Percentiles rank a stretch among this genome's conserved stretches.
Conservation (phyloP, 75 land plant species). For the Cryptomeria japonica region DNA sequence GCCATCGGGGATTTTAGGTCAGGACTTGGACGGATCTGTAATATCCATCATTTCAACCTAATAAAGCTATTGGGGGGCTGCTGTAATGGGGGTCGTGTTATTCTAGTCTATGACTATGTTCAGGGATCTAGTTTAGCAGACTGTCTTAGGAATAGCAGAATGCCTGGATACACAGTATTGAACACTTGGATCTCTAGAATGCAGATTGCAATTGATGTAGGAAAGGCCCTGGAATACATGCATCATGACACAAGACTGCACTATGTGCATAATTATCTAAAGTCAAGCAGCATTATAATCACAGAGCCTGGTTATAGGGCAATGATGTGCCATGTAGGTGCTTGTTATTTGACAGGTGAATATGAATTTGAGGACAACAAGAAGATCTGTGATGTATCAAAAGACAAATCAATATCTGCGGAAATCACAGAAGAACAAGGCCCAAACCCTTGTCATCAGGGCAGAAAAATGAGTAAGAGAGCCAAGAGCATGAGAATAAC, state of each 20-base stretch:
- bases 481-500: no score
- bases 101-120: constrained; percentile 56
- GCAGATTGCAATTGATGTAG: constrained; percentile 60
- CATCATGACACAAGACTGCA: constrained; percentile 41
- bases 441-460: no score
- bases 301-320: constrained; percentile 34
- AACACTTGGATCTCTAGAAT: constrained; percentile 54
- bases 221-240: constrained; percentile 68
- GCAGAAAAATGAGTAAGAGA: no score
- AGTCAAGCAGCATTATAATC: constrained; percentile 44
- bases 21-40: constrained; percentile 28
- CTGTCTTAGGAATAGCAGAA: constrained; percentile 37
- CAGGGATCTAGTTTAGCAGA: constrained; percentile 48
- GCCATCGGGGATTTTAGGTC: constrained; percentile 14
- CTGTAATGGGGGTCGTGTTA: constrained; percentile 30
- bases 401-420: no score
- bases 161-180: constrained; percentile 51
- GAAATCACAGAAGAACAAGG: no score
- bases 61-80: constrained; percentile 53
- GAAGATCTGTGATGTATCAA: no score
- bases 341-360: constrained; percentile 60
- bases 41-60: constrained; percentile 48
- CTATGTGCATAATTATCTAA: constrained; percentile 59
- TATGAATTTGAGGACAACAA: constrained; percentile 10
- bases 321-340: constrained; percentile 63